These are phyloP conservation scores for Wickerhamiella dianesei DNA, from an alignment of 805 yeast genomes.

Conservation along the genomic window DNA sequence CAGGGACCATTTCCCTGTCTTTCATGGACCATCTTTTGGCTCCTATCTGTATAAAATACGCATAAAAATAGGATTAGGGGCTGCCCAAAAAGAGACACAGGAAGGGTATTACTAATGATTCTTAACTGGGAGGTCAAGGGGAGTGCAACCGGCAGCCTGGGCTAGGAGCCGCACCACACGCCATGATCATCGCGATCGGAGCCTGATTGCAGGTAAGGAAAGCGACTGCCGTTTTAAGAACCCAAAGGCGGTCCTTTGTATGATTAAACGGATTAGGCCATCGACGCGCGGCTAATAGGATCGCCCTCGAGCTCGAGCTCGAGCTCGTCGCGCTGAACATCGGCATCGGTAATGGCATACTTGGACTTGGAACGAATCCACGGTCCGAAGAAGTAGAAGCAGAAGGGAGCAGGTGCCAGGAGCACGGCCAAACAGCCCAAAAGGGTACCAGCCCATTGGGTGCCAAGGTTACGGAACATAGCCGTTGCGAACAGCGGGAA, in stretches of 20 bases:
- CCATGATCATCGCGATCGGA: background rate
- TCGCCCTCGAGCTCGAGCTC: constrained; percentile 11
- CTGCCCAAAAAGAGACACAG: background rate
- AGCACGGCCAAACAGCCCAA: constrained; percentile 37
- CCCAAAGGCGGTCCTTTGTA: too few species aligned
- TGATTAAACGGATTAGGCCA: background rate
- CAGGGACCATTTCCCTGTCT: too few species aligned
- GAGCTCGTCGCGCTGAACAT: constrained; percentile 10
- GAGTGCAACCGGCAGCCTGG: too few species aligned
- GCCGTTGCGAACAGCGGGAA: constrained; percentile 47
- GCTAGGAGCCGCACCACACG: background rate
- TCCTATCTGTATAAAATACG: background rate
- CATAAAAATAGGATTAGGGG: background rate
- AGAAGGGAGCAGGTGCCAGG: constrained; percentile 43
- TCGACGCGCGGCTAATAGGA: constrained; percentile 10
- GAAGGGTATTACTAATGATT: background rate
- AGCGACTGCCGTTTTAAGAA: too few species aligned
- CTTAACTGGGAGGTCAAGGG: too few species aligned
- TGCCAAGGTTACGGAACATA: constrained; percentile 38
- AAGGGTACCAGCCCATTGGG: constrained; percentile 42
- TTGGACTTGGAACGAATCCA: constrained; percentile 13
- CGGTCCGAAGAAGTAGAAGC: constrained; percentile 39
- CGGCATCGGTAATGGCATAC: constrained; percentile 14
- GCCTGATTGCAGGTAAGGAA: background rate
- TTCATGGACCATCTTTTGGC: too few species aligned